Base-by-base conservation (phyloP, 2,329 filamentous ascomycete genomes). In the Cytospora paraplurivora region DNA sequence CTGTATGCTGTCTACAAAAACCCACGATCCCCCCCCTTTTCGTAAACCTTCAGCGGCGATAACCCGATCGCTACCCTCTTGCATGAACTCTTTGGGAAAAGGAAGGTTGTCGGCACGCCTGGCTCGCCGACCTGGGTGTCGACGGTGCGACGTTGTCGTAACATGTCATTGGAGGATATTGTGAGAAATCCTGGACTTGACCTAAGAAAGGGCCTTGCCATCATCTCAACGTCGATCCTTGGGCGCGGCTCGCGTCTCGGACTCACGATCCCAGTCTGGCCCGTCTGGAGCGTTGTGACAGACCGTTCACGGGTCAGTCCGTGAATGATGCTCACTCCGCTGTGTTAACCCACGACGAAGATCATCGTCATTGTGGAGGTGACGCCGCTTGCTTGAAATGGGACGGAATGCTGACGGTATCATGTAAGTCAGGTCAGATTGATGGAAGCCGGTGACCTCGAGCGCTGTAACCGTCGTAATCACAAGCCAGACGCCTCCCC, bases 401-500 rank as follows among this genome's bases (percentile, higher is more conserved):
- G 8, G 44, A 27, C 27, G 27, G 27, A 27, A 27, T 27, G 27
- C 27, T 27, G 27, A 27, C 27, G 41, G 17, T n/a, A 44, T 17
- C 15, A 17, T 17, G 12, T n/a, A 41, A 41, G 38, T 41, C 15
- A 59, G 44, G 34, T 21, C 27, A 27, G 21, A 19, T 41, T 35
- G 21, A 53, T 7, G 38, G 19, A 34, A 21, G 11, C 49, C 19
- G 53, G 50, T 47, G 34, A 61, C 32, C 51, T 55, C 38, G 50
- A 49, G 38, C 33, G 49, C 41, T 44, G 51, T 49, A 37, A 35
- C 13, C 51, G 54, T 32, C 51, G 54, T 32, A 49, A 61, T 61
- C 59, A 61, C 59, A 61, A 61, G 59, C 59, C 38, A 55, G 59
- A 55, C 59, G 59, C 56, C 56, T 27, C 2, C 27, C 44, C 44